These are phyloP conservation scores for Euphrasia confusa DNA, from an alignment of 257 asterid species.

Conservation along the genomic window DNA sequence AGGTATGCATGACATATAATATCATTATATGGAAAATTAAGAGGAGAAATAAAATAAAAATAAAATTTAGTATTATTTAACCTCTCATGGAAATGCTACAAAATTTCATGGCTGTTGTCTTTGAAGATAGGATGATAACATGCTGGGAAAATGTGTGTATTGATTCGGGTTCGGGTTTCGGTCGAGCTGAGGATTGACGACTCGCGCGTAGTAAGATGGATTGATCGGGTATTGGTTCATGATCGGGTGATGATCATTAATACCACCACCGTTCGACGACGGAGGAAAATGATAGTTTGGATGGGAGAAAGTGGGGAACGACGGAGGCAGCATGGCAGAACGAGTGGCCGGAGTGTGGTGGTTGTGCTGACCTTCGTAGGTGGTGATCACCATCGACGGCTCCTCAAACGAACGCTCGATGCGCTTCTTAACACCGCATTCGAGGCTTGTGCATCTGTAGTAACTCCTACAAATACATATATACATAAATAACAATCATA, in stretches of 20 bases:
- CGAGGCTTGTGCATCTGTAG: constrained; percentile 67
- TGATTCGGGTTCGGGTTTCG: constrained; percentile 21
- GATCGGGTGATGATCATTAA: background rate
- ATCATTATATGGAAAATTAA: too few species aligned
- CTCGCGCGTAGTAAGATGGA: constrained; percentile 19
- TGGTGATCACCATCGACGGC: constrained; percentile 69
- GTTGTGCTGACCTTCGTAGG: constrained; percentile 80
- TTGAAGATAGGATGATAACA: constrained; percentile 25
- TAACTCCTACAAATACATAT: constrained; percentile 48
- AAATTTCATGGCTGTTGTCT: constrained; percentile 19
- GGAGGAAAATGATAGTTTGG: constrained; percentile 22
- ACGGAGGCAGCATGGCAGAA: constrained; percentile 39
- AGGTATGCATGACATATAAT: too few species aligned
- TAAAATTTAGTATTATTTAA: too few species aligned
- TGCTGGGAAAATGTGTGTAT: constrained; percentile 19
- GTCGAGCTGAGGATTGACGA: constrained; percentile 16
- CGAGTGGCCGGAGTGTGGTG: constrained; percentile 68
- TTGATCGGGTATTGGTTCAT: constrained; percentile 16
- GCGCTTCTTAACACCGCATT: constrained; percentile 73
- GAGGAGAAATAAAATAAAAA: too few species aligned
- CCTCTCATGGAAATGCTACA: too few species aligned
- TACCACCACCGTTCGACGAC: background rate
- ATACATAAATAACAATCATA: background rate
- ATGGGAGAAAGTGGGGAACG: constrained; percentile 28
- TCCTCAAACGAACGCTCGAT: constrained; percentile 70